A percentile compares a stretch with the other conserved stretches of the same genome.
phyloP scores from a whole-genome alignment of 73 alveolate genomes.

The Paramecium sexaurelia region DNA sequence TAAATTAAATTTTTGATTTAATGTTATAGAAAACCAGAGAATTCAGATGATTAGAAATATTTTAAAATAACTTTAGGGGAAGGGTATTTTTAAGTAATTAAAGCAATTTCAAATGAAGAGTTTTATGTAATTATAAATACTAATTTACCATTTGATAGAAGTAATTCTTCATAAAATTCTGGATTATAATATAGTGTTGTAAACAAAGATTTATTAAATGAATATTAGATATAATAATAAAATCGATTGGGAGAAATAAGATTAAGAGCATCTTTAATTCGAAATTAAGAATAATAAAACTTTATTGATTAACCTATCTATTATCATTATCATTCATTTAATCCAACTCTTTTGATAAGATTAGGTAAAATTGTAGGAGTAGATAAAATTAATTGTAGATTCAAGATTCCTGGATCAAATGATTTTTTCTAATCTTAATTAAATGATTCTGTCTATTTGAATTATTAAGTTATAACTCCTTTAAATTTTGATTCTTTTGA shows the following conservation, averaged over 20 bases:
- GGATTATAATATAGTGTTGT: conserved; percentile 6
- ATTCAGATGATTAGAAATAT: conserved; percentile 24
- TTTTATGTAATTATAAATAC: conserved; percentile 4
- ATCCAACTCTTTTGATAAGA: conserved; percentile 9
- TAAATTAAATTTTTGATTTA: background rate
- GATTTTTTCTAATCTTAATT: conserved; percentile 22
- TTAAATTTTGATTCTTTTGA: conserved; percentile 14
- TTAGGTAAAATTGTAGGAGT: background rate
- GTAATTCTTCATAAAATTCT: background rate
- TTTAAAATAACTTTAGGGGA: conserved; percentile 3
- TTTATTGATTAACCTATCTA: background rate
- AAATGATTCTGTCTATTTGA: background rate
- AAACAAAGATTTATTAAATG: conserved; percentile 11
- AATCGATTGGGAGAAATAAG: conserved; percentile 31
- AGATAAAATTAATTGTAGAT: conserved; percentile 20
- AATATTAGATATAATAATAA: background rate
- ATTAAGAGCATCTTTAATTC: background rate
- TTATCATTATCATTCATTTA: conserved; percentile 34
- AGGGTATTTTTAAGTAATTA: background rate
- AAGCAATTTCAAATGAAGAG: conserved; percentile 8
- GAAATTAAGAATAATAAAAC: background rate
- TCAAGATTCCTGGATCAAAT: conserved; percentile 31
- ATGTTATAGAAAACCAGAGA: conserved; percentile 51
- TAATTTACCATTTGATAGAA: conserved; percentile 34
- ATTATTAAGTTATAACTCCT: conserved; percentile 33